Conservation (phyloP, 1,284 basidiomycete species). For the Leucoagaricus sp. region DNA sequence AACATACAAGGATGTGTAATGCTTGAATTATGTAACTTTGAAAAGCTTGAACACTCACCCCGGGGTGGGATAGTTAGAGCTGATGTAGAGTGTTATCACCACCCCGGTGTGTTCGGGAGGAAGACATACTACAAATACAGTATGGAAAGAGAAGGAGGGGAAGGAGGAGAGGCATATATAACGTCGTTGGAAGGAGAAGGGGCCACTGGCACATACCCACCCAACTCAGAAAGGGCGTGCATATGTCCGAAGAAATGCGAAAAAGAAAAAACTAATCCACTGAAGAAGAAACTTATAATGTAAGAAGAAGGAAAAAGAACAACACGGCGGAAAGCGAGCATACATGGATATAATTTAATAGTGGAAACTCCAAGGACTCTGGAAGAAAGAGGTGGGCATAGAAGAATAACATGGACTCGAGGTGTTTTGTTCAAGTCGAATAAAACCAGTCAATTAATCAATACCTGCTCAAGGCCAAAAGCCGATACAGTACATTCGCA, state of each 20-base stretch:
- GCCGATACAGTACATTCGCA: constrained; percentile 67
- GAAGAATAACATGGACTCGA: no score
- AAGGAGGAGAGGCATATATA: background rate
- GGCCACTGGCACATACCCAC: no score
- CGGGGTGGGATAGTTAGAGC: no score
- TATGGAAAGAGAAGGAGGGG: background rate
- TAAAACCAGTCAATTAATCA: no score
- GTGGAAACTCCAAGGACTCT: background rate
- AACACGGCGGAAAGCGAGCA: background rate
- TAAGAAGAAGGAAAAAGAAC: background rate
- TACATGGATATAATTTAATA: background rate
- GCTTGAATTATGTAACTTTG: no score
- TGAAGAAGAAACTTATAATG: background rate
- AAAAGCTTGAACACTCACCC: no score
- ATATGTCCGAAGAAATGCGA: background rate
- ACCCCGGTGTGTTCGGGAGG: background rate
- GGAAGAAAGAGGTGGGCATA: no score
- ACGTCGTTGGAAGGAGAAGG: background rate
- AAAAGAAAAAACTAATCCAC: background rate
- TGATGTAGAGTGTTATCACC: background rate
- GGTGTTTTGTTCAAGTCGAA: no score
- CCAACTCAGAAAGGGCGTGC: no score
- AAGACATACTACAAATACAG: background rate
- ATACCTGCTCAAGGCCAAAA: constrained; percentile 21
- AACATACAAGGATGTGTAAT: no score